Base-by-base conservation (phyloP, 164 flowering plant species). In the Nymphaea thermarum region DNA sequence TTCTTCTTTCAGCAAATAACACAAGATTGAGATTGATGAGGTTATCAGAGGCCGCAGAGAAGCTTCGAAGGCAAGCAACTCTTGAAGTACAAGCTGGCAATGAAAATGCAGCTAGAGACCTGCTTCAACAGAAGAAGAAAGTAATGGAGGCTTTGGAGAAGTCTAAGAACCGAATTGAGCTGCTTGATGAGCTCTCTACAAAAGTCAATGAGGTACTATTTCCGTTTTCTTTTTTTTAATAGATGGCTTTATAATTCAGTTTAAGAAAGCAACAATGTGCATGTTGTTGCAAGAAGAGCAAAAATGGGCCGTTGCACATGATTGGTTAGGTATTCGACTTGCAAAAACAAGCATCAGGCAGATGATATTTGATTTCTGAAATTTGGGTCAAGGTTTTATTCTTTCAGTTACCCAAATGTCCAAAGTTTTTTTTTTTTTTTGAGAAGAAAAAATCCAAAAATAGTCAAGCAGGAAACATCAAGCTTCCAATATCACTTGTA, bases 111-210 rank as follows among this genome's bases (percentile, higher is more conserved):
- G 97, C 93, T 6, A 85, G 94, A 72, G 93, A 88, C 60, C 72
- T 88, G 45, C 92, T 91, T 57, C 69, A 84, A 65, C 93, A 87
- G 77, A 91, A 89, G 82, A 81, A 82, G 82, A 91, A 87, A 69
- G 81, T 91, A 59, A 80, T 87, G 85, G 80, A 83, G 69, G 90
- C 98, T 55, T 71, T 91, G 77, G 93, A 87, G 71, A 87, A 82
- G 71, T 84, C 91, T 45, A 89, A 83, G 75, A 75, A 65, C 61
- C 90, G 92, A 25, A 83, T 87, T 41, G 80, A 84, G 68, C 71
- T 89, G 79, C 83, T 89, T 65, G 98, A 89, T 73, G 76, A 87
- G 71, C 90, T 89, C 63, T 74, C 83, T 5, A 65, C 85, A 44
- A 89, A 85, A 78, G 85, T 91, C 43, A 82, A 78, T 70, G 84